Base-by-base conservation (phyloP, 2,329 filamentous ascomycete species). In the Ilyonectria sp. region DNA sequence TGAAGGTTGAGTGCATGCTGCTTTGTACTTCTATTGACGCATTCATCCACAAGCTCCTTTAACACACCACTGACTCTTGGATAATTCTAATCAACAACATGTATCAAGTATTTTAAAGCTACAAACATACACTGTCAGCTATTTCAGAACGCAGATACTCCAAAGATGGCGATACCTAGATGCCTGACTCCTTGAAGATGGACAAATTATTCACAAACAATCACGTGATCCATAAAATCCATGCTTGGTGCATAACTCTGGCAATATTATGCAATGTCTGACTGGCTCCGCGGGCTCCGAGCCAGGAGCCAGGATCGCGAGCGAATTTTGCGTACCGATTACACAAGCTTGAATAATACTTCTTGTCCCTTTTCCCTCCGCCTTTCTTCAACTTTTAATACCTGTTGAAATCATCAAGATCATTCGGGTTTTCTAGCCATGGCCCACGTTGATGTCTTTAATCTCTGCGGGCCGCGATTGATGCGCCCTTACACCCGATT, bases 261-360 rank as follows among this genome's bases (percentile, higher is more conserved):
- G 4, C 10, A 19, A 21, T 11, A 3, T 53, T 35, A 35, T 53
- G 29, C 29, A 35, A 19, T 52, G 7, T n/a, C 29, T 19, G n/a
- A 10, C 29, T 43, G 15, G 1, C 40, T 33, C 49, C 49, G 49
- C 26, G 26, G 13, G 17, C 9, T 29, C 29, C 31, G n/a, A 37
- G 50, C 10, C 31, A 11, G 35, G 31, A 53, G 21, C n/a, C n/a
- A 35, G 6, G 29, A 53, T 35, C n/a, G 10, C 31, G 50, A 53
- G 50, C 50, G 50, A 53, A 53, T 53, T 53, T 53, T 21, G 31
- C 50, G 31, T 40, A 35, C n/a, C 23, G 23, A 29, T 7, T 37
- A 19, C 31, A 10, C 33, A 52, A 11, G 5, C 10, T 19, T 7
- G 17, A 52, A 4, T 31, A 52, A 19, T 7, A 13, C 6, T 19